These are phyloP conservation scores for Pachysandra terminalis DNA, from an alignment of 164 flowering plant genomes.

Conservation along the genomic window DNA sequence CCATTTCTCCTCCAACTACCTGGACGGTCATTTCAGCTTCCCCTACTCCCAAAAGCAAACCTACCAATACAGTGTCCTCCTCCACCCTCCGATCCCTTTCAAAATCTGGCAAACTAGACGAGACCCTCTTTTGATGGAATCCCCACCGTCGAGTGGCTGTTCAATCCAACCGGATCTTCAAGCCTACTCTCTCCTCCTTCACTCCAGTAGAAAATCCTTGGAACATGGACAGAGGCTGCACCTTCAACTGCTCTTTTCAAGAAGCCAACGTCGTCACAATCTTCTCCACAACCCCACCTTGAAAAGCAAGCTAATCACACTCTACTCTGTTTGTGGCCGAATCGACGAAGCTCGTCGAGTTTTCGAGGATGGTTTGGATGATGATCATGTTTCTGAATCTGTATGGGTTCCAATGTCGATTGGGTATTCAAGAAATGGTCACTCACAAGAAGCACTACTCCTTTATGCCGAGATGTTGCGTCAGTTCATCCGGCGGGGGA, in stretches of 20 bases:
- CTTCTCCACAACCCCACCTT: constrained; percentile 25
- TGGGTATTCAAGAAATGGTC: constrained; percentile 34
- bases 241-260: constrained; percentile 23
- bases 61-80: constrained; percentile 2
- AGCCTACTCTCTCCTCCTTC: constrained; percentile 27
- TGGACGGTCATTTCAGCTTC: constrained; percentile 11
- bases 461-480: constrained; percentile 29
- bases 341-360: constrained; percentile 33
- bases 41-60: constrained; percentile 1
- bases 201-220: constrained; percentile 27
- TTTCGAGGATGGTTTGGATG: constrained; percentile 23
- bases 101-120: constrained; percentile 31
- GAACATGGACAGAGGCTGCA: constrained; percentile 33
- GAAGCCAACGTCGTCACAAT: not conserved
- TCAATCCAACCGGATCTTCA: constrained; percentile 5
- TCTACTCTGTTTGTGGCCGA: constrained; percentile 34
- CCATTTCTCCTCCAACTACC: constrained; percentile 18
- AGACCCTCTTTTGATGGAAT: constrained; percentile 32
- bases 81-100: constrained; percentile 20
- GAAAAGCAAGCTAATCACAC: constrained; percentile 36
- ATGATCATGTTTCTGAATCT: constrained; percentile 10
- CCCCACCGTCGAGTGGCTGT: constrained; percentile 14
- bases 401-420: constrained; percentile 42
- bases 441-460: constrained; percentile 21
- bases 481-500: constrained; percentile 17